These are phyloP conservation scores for Cinnamomum chago DNA, from an alignment of 164 flowering plant genomes.

Conservation along the genomic window DNA sequence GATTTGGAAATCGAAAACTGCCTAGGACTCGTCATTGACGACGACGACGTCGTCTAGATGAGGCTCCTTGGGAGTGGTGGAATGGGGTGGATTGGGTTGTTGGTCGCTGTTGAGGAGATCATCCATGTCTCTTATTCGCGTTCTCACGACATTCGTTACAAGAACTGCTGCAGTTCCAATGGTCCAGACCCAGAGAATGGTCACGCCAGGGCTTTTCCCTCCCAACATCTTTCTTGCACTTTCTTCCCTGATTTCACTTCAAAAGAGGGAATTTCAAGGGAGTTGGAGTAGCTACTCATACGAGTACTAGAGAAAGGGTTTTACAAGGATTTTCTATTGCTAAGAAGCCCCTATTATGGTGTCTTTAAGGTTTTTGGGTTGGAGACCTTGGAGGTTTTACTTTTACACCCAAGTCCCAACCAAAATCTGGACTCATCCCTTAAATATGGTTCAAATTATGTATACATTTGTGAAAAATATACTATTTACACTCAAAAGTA, in stretches of 20 bases:
- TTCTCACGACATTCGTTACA: conserved; percentile 14
- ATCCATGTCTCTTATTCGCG: conserved; percentile 17
- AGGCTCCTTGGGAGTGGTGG: not conserved
- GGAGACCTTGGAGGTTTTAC: too few relatives aligned
- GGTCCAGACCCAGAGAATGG: conserved; percentile 21
- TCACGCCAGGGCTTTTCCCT: conserved; percentile 18
- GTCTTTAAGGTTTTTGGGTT: too few relatives aligned
- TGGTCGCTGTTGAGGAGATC: not conserved
- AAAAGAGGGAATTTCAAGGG: too few relatives aligned
- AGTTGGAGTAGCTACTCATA: too few relatives aligned
- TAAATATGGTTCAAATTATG: too few relatives aligned
- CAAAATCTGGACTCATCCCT: too few relatives aligned
- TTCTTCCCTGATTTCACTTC: not conserved
- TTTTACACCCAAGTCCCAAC: too few relatives aligned
- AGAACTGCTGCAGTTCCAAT: conserved; percentile 22
- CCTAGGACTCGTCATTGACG: not conserved
- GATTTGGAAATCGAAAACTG: not conserved
- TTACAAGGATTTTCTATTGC: too few relatives aligned
- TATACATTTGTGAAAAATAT: too few relatives aligned
- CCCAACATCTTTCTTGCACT: conserved; percentile 7
- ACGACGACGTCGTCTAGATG: not conserved
- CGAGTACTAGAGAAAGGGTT: too few relatives aligned
- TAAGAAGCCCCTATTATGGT: too few relatives aligned
- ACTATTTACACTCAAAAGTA: too few relatives aligned
- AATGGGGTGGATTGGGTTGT: not conserved